Evolutionary conservation across 768 basidiomycete genomes (phyloP), one percentile per base, ranked within the genome.

Genomic region (Tephrocybe sp.): DNA sequence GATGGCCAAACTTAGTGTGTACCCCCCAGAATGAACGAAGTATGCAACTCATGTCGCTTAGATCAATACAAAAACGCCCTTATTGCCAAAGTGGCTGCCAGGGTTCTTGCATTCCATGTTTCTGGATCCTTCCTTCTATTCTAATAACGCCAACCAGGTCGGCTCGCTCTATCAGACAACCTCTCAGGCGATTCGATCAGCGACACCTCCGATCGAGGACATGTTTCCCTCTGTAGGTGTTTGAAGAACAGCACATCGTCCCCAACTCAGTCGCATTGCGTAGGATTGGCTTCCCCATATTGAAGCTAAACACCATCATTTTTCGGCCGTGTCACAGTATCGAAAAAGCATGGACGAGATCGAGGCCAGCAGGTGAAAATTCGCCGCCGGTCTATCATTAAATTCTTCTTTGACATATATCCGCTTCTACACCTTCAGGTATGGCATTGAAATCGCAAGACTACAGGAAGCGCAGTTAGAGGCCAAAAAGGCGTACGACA

Each of bases 271-370:
- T 30, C 14, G 36, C 17, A 3, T 20, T 21, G 21, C 24, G 21
- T 32, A 94, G 94, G 76, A 81, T 30, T 95, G 93, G 90, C 58
- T 86, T 1, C 66, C 84, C 1, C 93, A 96, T 65, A 72, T 97
- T 1, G 85, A 90, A 59, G 81, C 88, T 17, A 99, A 99, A 66
- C 69, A 73, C 33, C 71, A 78, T 41, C 96, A 99, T 68, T 99
- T 99, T 62, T 76, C 78, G 39, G 93, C 93, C 3, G 96, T 92
- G 4, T 83, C 96, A 4, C 90, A 93, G 61, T 93, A 87, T 62
- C 78, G 96, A 39, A 88, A 93, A 68, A 88, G 90, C 63, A 75
- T 91, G 47, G 95, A 96, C 39, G 95, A 98, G 60, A 78, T 90
- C 18, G 93, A 86, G 65, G 78, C 79, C 26, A 85, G 80, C 73